Conservation (phyloP, 2,329 filamentous ascomycete genomes). For the Beauveria sp. region DNA sequence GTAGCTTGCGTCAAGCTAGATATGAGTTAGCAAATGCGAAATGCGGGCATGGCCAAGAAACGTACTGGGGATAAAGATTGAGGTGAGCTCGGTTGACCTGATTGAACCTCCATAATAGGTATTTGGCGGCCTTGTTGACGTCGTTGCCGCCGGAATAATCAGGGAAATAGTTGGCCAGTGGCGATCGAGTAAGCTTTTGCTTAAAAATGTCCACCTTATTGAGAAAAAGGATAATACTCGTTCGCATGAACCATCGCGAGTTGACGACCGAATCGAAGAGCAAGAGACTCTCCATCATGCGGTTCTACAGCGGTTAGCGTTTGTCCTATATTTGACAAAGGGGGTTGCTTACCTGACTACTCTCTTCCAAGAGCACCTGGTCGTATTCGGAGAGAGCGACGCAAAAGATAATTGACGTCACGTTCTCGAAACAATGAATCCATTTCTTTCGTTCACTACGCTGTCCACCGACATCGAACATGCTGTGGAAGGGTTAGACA, state of each 20-base stretch:
- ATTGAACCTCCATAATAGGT: constrained; percentile 96
- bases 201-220: constrained; percentile 99
- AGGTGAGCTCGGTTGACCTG: constrained; percentile 95
- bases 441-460: constrained; percentile 98
- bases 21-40: constrained; percentile 13
- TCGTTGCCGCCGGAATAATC: constrained; percentile 97
- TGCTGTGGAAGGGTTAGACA: constrained; percentile 47
- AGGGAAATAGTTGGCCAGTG: constrained; percentile 90
- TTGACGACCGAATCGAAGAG: constrained; percentile 98
- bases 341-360: constrained; percentile 67
- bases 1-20: constrained; percentile 91
- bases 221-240: constrained; percentile 95
- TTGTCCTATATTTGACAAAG: neutral
- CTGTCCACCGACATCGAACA: constrained; percentile 98
- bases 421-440: constrained; percentile 99
- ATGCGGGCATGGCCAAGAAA: neutral
- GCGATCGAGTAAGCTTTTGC: constrained; percentile 82
- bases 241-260: constrained; percentile 98
- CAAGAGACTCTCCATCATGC: constrained; percentile 97
- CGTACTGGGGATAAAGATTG: constrained; percentile 96
- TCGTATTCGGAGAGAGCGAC: constrained; percentile 98
- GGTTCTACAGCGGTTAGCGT: constrained; percentile 55
- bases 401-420: constrained; percentile 99
- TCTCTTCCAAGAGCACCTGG: constrained; percentile 92
- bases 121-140: constrained; percentile 96